These are phyloP conservation scores for Tremella yokohamensis DNA, from an alignment of 768 basidiomycete species.

Conservation along the genomic window DNA sequence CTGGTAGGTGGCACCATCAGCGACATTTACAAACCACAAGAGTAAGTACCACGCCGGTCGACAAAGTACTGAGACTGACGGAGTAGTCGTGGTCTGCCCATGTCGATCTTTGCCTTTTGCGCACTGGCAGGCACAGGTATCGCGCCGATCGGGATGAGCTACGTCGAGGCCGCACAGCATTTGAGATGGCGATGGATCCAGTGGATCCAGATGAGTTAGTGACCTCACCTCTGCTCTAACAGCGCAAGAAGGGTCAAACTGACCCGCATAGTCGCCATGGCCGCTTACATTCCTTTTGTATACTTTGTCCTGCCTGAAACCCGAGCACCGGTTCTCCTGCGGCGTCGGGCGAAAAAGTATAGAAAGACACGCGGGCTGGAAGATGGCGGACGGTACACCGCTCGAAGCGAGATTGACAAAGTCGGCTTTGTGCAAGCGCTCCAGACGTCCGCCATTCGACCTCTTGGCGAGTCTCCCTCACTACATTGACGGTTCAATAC, in stretches of 20 bases:
- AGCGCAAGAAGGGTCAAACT: background rate
- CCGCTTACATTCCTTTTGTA: slow-evolving; percentile 57
- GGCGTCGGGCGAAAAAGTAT: slow-evolving; percentile 60
- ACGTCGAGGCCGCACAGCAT: slow-evolving; percentile 58
- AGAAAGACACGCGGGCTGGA: slow-evolving; percentile 65
- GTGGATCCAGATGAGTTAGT: slow-evolving; percentile 64
- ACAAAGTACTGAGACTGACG: background rate
- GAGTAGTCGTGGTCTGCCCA: slow-evolving; percentile 68
- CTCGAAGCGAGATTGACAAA: slow-evolving; percentile 42
- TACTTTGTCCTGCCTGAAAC: slow-evolving; percentile 68
- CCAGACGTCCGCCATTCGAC: slow-evolving; percentile 66
- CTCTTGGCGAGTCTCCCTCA: slow-evolving; percentile 59
- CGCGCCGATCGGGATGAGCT: slow-evolving; percentile 62
- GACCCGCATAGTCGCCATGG: slow-evolving; percentile 53
- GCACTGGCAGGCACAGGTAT: slow-evolving; percentile 64
- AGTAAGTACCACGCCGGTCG: slow-evolving; percentile 23
- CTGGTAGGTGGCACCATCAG: slow-evolving; percentile 53
- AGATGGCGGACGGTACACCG: slow-evolving; percentile 38
- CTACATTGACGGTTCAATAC: background rate
- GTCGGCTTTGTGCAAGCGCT: slow-evolving; percentile 56
- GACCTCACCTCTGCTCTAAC: background rate
- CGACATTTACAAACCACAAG: slow-evolving; percentile 48
- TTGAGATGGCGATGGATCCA: slow-evolving; percentile 79
- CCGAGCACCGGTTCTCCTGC: slow-evolving; percentile 65
- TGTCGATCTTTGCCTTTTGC: slow-evolving; percentile 66